phyloP scores from a whole-genome alignment of 176 grass and related monocot genomes.

The Zoysia pacifica region DNA sequence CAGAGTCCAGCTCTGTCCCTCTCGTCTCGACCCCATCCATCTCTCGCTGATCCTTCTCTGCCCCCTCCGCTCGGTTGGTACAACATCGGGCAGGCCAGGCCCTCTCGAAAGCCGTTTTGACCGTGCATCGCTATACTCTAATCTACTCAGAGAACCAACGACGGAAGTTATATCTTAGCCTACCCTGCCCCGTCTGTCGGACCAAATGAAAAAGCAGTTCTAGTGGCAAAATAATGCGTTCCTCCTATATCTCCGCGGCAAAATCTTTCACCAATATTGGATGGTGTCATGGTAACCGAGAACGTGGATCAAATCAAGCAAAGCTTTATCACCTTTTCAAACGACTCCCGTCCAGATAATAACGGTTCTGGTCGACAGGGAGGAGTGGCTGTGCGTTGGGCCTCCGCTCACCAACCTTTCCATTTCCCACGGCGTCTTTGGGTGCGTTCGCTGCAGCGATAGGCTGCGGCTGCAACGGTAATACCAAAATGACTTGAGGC shows the following conservation, averaged over 20 bases:
- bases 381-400: not conserved
- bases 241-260: too few relatives aligned
- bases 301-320: not conserved
- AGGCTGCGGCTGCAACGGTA: too few relatives aligned
- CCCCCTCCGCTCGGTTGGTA: not conserved
- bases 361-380: too few relatives aligned
- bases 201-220: conserved; percentile 19
- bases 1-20: not conserved
- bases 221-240: too few relatives aligned
- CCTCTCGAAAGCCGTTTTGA: conserved; percentile 47
- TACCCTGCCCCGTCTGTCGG: not conserved
- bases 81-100: conserved; percentile 16
- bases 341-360: too few relatives aligned
- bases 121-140: not conserved
- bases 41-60: conserved; percentile 1
- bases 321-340: too few relatives aligned
- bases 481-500: too few relatives aligned
- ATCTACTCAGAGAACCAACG: not conserved
- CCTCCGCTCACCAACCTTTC: conserved; percentile 48
- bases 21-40: conserved; percentile 6
- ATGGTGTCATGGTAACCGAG: not conserved
- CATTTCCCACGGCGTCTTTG: conserved; percentile 10
- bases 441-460: too few relatives aligned
- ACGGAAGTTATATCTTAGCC: not conserved
- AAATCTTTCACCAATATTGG: too few relatives aligned